Base-by-base conservation (phyloP, 2,329 filamentous ascomycete species). In the Colletotrichum tanaceti region DNA sequence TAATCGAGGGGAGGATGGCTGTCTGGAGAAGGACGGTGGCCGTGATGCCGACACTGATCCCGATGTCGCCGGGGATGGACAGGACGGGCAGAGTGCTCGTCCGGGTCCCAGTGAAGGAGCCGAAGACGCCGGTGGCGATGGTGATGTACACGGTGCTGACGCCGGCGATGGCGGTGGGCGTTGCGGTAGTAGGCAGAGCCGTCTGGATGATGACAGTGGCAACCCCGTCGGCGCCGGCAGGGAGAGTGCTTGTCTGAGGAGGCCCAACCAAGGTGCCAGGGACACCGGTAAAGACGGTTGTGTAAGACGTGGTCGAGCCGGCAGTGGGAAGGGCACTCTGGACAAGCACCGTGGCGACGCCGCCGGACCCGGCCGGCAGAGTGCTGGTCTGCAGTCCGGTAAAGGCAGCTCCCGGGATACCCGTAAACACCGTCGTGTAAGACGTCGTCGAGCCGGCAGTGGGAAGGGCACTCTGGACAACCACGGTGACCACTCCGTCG, bases 141-240 rank as follows among this genome's bases (percentile, higher is more conserved):
- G 63, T 65, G 4, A 58, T 62, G 10, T 41, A 63, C 32, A 35
- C 32, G 32, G 32, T 35, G 32, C 32, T 35, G 32, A 35, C 32
- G 32, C 32, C 4, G 50, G 32, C 7, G 43, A 52, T 5, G 55
- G 24, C 7, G 43, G 57, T 5, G 55, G 24, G 14, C 7, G 9
- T 16, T 7, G 20, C 32, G 3, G 35, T 62, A 7, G 35, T 62
- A 7, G 64, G 59, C 7, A 63, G 22, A 18, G 64, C 64, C 10
- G 58, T 67, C 35, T 67, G 64, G 5, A 67, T 20, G 1, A 67
- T 20, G 7, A 67, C 59, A 1, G 64, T 67, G 11, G 38, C 59
- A 5, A 67, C 18, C 1, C 64, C 64, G 4, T 67, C 41, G n/a
- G n/a, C 13, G 7, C 64, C 64, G 6, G n/a, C 44, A 4, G 64